These are phyloP conservation scores for Monosporozyma aerobia DNA, from an alignment of 805 yeast genomes.

Conservation along the genomic window DNA sequence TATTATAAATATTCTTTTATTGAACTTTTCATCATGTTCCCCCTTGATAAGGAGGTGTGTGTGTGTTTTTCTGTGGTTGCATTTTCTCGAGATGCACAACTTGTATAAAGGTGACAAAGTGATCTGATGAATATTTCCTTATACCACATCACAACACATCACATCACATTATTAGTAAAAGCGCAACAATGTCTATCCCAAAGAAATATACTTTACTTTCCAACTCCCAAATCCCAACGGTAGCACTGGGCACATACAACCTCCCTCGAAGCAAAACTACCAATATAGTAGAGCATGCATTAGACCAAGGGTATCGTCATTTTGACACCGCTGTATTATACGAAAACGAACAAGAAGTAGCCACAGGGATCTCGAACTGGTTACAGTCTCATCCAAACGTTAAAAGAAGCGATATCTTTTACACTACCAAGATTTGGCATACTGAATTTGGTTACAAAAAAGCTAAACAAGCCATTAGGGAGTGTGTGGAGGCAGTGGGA, in stretches of 20 bases:
- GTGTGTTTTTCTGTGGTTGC: too few relatives aligned
- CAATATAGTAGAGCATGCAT: constrained; percentile 45
- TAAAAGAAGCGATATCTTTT: constrained; percentile 41
- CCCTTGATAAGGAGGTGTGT: too few relatives aligned
- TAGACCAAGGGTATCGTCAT: constrained; percentile 61
- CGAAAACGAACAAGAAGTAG: constrained; percentile 53
- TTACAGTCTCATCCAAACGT: constrained; percentile 37
- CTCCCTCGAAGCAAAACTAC: constrained; percentile 33
- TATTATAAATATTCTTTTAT: neutral
- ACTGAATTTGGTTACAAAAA: constrained; percentile 48
- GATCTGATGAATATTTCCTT: too few relatives aligned
- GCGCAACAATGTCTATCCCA: constrained; percentile 10
- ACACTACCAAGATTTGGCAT: constrained; percentile 72
- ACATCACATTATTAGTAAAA: neutral
- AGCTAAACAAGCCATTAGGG: constrained; percentile 50
- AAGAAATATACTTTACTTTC: constrained; percentile 38
- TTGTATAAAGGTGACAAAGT: too few relatives aligned
- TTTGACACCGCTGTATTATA: constrained; percentile 66
- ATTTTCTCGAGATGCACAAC: too few relatives aligned
- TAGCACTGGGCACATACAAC: constrained; percentile 49
- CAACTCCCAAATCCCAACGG: constrained; percentile 46
- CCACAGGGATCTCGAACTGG: constrained; percentile 49
- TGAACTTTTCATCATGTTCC: too few relatives aligned
- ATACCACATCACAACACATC: too few relatives aligned
- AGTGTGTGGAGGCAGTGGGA: constrained; percentile 43